phyloP scores from a whole-genome alignment of 495 filamentous ascomycete genomes.

The Margaritispora aquatica region DNA sequence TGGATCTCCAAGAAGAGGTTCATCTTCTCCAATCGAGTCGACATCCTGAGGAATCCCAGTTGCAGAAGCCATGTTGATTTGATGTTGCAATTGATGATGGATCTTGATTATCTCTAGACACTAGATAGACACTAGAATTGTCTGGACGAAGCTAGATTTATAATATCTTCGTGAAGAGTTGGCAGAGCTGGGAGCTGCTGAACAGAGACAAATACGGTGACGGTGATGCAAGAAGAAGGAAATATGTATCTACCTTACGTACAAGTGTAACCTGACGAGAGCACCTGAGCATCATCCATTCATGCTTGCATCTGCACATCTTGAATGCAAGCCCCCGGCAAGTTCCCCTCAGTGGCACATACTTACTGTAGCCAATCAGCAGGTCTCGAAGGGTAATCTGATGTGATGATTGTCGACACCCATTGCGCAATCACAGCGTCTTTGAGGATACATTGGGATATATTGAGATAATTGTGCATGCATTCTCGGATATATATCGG shows the following conservation, averaged over 20 bases:
- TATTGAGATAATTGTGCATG: too few relatives aligned
- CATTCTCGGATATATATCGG: too few relatives aligned
- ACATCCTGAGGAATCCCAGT: constrained; percentile 39
- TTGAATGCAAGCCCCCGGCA: not conserved
- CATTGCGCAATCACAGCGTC: not conserved
- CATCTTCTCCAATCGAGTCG: constrained; percentile 47
- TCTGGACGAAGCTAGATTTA: too few relatives aligned
- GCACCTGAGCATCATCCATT: too few relatives aligned
- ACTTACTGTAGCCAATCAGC: constrained; percentile 10
- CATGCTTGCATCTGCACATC: too few relatives aligned
- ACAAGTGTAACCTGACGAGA: too few relatives aligned
- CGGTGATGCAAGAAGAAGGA: not conserved
- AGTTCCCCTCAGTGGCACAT: not conserved
- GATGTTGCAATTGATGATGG: not conserved
- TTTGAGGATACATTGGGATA: too few relatives aligned
- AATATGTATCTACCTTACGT: too few relatives aligned
- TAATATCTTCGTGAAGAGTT: constrained; percentile 1
- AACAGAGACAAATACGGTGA: not conserved
- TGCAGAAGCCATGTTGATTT: constrained; percentile 41
- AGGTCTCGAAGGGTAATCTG: not conserved
- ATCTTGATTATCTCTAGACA: too few relatives aligned
- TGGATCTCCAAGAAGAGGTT: constrained; percentile 69
- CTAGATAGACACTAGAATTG: too few relatives aligned
- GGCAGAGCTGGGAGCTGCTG: not conserved
- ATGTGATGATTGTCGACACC: not conserved